Percentiles rank a stretch among this genome's conserved stretches.
These are phyloP conservation scores for Boletus rubroflammeus DNA, from an alignment of 768 basidiomycete species.

Conservation along the genomic window DNA sequence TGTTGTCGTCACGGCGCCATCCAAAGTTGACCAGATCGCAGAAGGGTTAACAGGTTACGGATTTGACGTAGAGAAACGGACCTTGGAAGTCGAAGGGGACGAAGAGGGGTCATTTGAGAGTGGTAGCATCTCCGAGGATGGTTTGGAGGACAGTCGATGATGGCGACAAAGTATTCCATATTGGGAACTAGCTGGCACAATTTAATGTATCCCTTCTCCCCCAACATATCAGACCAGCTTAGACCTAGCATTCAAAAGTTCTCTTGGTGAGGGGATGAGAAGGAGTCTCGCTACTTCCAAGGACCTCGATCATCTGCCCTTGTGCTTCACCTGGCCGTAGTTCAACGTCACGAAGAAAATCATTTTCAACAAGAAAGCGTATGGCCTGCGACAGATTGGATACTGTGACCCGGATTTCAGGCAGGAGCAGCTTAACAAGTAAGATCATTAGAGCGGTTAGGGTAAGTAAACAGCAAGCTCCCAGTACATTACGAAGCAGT, in stretches of 20 bases:
- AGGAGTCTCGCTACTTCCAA: constrained; percentile 29
- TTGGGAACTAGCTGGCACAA: neutral
- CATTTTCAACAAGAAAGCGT: constrained; percentile 84
- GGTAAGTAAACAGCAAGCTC: neutral
- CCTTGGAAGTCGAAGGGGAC: constrained; percentile 60
- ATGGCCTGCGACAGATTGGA: constrained; percentile 93
- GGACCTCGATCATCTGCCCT: constrained; percentile 58
- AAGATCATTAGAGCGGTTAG: constrained; percentile 5
- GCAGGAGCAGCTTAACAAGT: constrained; percentile 61
- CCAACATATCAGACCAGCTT: neutral
- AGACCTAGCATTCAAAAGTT: neutral
- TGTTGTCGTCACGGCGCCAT: constrained; percentile 78
- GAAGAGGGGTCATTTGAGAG: constrained; percentile 36
- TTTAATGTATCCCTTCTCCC: neutral
- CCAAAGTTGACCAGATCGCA: constrained; percentile 70
- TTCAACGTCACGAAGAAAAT: constrained; percentile 81
- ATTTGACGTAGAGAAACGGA: constrained; percentile 73
- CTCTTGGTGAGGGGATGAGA: neutral
- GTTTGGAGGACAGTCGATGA: constrained; percentile 19
- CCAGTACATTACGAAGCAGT: constrained; percentile 73
- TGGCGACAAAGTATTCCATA: neutral
- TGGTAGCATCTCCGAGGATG: constrained; percentile 32
- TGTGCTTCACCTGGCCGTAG: constrained; percentile 73
- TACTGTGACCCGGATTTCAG: constrained; percentile 83
- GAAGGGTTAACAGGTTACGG: constrained; percentile 63